phyloP scores from a whole-genome alignment of 208 protist species.

The Angomonas ambiguus region DNA sequence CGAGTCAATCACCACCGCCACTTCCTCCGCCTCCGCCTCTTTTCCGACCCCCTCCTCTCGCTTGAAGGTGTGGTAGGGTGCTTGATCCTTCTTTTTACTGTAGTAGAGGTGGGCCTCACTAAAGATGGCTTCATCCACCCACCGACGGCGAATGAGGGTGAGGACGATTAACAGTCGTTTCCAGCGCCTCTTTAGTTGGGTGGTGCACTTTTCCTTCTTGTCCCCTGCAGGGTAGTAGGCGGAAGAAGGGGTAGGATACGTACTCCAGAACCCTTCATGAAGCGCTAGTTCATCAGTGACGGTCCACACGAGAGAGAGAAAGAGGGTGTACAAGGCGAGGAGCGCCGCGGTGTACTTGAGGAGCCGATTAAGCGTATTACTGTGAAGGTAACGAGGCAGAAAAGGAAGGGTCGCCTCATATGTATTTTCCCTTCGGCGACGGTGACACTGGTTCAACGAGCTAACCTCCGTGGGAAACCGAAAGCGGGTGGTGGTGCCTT shows the following conservation, averaged over 20 bases:
- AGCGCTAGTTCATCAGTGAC: not conserved
- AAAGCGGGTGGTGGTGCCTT: not conserved
- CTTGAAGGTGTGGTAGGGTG: not conserved
- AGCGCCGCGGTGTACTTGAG: not conserved
- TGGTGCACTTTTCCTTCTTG: not conserved
- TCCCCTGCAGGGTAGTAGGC: no score
- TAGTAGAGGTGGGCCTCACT: not conserved
- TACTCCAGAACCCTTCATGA: not conserved
- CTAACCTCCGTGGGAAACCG: not conserved
- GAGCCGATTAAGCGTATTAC: not conserved
- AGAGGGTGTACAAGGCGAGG: not conserved
- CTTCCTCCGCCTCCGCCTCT: not conserved
- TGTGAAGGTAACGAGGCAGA: not conserved
- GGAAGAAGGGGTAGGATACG: not conserved
- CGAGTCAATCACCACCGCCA: not conserved
- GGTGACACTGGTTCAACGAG: not conserved
- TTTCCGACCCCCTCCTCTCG: not conserved
- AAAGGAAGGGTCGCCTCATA: not conserved
- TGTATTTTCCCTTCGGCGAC: not conserved
- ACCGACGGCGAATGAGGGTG: not conserved
- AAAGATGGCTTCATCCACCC: not conserved
- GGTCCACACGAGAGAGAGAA: not conserved
- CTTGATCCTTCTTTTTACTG: not conserved
- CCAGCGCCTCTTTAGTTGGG: not conserved
- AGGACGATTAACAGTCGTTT: not conserved